Evolutionary conservation across 179 eudicot species (phyloP).

Genomic region (Vitellaria paradoxa): DNA sequence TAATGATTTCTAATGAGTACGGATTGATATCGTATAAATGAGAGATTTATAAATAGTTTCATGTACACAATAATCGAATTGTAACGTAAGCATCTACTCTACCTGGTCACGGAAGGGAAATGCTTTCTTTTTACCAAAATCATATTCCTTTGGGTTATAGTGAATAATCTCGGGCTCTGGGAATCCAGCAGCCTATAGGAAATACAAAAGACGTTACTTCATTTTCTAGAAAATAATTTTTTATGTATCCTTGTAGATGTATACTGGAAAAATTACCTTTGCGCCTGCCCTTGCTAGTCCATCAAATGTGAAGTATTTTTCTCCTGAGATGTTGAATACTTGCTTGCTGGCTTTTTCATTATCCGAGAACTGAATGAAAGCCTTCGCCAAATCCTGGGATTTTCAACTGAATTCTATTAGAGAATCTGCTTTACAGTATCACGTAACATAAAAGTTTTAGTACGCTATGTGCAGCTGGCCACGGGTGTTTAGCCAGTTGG

Average conservation of each 20-base stretch:
- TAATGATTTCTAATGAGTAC: too few relatives aligned
- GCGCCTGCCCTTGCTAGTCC: conserved; percentile 98
- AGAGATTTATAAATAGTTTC: too few relatives aligned
- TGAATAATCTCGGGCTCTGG: conserved; percentile 94
- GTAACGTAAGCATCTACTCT: conserved; percentile 1
- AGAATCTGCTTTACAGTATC: not conserved
- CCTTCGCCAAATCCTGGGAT: conserved; percentile 79
- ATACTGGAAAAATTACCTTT: conserved; percentile 43
- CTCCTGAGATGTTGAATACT: conserved; percentile 88
- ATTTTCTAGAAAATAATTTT: not conserved
- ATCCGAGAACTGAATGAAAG: conserved; percentile 77
- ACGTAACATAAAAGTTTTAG: too few relatives aligned
- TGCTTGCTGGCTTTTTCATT: conserved; percentile 80
- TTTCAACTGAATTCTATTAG: not conserved
- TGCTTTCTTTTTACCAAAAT: conserved; percentile 94
- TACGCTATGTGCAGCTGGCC: not conserved
- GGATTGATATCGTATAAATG: too few relatives aligned
- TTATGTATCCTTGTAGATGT: not conserved
- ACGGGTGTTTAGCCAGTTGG: not conserved
- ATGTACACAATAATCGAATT: not conserved
- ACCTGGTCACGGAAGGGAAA: conserved; percentile 99
- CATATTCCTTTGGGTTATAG: conserved; percentile 87
- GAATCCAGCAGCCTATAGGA: conserved; percentile 83
- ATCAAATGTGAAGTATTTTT: conserved; percentile 88
- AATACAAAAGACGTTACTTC: not conserved